Evolutionary conservation across 2,329 filamentous ascomycete species (phyloP).

Genomic region (Cylindrodendrum hubeiense): DNA sequence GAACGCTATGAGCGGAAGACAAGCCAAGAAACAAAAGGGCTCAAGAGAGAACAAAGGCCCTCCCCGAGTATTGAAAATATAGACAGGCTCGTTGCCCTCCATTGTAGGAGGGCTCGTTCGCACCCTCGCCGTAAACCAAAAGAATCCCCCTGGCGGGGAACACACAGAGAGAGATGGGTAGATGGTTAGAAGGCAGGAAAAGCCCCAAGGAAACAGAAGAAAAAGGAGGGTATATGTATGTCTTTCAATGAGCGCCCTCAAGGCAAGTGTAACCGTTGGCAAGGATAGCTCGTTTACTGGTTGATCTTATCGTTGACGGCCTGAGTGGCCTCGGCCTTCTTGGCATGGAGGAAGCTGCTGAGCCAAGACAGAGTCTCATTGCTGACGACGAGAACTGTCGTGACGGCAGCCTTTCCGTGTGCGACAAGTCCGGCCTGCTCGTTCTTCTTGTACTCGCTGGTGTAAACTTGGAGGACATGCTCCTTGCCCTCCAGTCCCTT

Average conservation of each 20-base stretch:
- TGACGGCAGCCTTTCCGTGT: slow-evolving; percentile 76
- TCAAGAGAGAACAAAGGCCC: slow-evolving; percentile 4
- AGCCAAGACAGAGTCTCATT: slow-evolving; percentile 74
- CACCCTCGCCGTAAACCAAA: background rate
- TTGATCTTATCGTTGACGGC: slow-evolving; percentile 64
- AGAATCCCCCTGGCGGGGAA: background rate
- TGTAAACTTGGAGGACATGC: slow-evolving; percentile 69
- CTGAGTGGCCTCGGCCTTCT: slow-evolving; percentile 73
- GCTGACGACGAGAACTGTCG: slow-evolving; percentile 75
- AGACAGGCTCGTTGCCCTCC: slow-evolving; percentile 6
- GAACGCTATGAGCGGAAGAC: slow-evolving; percentile 12
- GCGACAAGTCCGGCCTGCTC: slow-evolving; percentile 74
- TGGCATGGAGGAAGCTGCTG: slow-evolving; percentile 67
- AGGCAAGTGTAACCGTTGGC: slow-evolving; percentile 14
- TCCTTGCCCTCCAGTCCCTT: slow-evolving; percentile 72
- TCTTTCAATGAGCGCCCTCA: slow-evolving; percentile 28
- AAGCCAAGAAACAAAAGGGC: slow-evolving; percentile 3
- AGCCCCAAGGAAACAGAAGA: slow-evolving; percentile 18
- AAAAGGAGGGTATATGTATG: slow-evolving; percentile 41
- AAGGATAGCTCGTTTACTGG: slow-evolving; percentile 50
- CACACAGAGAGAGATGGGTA: background rate
- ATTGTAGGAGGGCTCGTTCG: background rate
- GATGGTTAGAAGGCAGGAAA: background rate
- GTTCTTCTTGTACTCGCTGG: slow-evolving; percentile 71
- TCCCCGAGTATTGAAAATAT: slow-evolving; percentile 8